Percentiles rank a stretch among this genome's conserved stretches.
Evolutionary conservation across 1,139 yeast genomes (phyloP).

Genomic region (Waltiozyma sp.): DNA sequence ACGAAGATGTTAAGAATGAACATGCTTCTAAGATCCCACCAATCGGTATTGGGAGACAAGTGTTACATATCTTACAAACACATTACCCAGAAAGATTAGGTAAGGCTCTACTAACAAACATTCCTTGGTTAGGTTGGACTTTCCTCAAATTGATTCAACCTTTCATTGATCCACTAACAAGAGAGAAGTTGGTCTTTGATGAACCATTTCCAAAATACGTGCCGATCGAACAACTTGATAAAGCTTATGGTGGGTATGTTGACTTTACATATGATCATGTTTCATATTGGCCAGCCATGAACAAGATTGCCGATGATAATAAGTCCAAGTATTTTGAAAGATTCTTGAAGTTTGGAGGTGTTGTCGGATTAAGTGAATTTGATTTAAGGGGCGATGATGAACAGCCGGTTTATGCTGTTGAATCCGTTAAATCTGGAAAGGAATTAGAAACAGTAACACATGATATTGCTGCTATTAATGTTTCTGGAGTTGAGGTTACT

Average conservation of each 20-base stretch:
- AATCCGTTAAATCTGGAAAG: background rate
- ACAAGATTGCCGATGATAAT: conserved; percentile 45
- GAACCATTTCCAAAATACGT: conserved; percentile 80
- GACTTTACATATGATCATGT: conserved; percentile 77
- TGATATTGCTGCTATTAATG: background rate
- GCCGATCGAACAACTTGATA: conserved; percentile 70
- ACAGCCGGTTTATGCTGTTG: background rate
- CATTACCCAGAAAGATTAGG: conserved; percentile 96
- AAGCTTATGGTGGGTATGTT: conserved; percentile 72
- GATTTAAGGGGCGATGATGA: conserved; percentile 56
- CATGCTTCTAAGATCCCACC: conserved; percentile 9
- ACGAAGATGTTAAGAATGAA: conserved; percentile 16
- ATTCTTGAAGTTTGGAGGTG: conserved; percentile 54
- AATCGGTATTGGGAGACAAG: conserved; percentile 9
- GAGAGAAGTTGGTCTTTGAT: conserved; percentile 84
- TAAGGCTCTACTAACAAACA: conserved; percentile 77
- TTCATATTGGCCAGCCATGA: conserved; percentile 69
- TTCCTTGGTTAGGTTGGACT: conserved; percentile 88
- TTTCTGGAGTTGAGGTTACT: background rate
- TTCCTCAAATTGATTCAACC: conserved; percentile 85
- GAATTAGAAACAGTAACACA: background rate
- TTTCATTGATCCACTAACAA: conserved; percentile 87
- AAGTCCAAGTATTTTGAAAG: conserved; percentile 46
- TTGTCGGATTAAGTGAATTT: conserved; percentile 70
- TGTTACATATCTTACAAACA: conserved; percentile 32